Evolutionary conservation across 306 rosid species (phyloP).

Genomic region (Canavalia ensiformis): DNA sequence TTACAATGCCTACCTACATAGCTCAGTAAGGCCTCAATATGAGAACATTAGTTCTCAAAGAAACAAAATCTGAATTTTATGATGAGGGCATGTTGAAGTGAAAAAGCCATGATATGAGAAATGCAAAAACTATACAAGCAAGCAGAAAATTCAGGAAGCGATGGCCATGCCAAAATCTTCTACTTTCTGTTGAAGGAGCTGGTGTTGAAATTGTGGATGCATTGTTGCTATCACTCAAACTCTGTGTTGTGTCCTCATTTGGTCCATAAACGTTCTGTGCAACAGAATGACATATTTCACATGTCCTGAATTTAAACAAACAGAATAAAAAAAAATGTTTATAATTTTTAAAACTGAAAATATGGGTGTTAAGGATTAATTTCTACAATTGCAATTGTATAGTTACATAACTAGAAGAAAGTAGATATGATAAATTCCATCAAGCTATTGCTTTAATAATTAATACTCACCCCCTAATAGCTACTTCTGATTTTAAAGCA

Average conservation of each 20-base stretch:
- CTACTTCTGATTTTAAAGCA: neutral
- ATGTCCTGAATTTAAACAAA: constrained; percentile 64
- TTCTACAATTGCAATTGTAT: neutral
- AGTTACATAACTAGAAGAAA: neutral
- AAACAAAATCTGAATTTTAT: no score
- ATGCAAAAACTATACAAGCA: constrained; percentile 93
- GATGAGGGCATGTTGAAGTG: constrained; percentile 80
- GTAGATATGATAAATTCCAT: constrained; percentile 13
- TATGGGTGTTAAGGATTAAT: neutral
- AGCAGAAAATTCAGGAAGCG: constrained; percentile 86
- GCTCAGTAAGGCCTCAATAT: constrained; percentile 21
- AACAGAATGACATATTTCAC: constrained; percentile 84
- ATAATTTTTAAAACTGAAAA: neutral
- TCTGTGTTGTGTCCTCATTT: constrained; percentile 67
- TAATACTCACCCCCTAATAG: neutral
- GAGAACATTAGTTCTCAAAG: neutral
- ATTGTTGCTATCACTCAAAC: constrained; percentile 56
- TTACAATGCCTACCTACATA: neutral
- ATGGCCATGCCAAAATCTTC: constrained; percentile 83
- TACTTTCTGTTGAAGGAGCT: constrained; percentile 56
- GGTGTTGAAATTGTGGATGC: constrained; percentile 56
- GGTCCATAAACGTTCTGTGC: constrained; percentile 72
- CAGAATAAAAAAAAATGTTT: neutral
- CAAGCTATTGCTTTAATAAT: neutral
- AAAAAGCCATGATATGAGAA: constrained; percentile 90